These are phyloP conservation scores for Cryptococcus maquisensis DNA, from an alignment of 1,284 basidiomycete genomes.

Conservation along the genomic window DNA sequence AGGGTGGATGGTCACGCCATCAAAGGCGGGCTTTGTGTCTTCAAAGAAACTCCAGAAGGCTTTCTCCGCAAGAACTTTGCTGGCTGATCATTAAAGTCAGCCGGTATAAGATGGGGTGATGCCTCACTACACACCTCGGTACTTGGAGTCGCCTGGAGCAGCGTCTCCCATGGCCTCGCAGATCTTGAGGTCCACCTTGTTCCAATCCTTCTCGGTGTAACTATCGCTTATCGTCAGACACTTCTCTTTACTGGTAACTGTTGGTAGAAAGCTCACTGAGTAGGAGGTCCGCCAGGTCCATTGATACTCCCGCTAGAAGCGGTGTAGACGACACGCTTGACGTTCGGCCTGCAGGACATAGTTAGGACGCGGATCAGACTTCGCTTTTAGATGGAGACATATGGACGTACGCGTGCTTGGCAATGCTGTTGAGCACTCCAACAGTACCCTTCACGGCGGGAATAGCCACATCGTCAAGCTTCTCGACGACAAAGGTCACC, in stretches of 20 bases:
- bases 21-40: slow-evolving; percentile 57
- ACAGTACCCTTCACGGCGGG: slow-evolving; percentile 62
- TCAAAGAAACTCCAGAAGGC: slow-evolving; percentile 56
- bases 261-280: neutral
- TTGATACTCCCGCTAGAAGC: neutral
- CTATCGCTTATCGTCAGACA: slow-evolving; percentile 7
- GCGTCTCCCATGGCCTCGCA: slow-evolving; percentile 57
- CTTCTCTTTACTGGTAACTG: neutral
- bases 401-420: slow-evolving; percentile 36
- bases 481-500: slow-evolving; percentile 33
- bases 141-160: slow-evolving; percentile 52
- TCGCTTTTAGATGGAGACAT: neutral
- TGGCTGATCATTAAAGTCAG: neutral
- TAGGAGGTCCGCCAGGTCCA: neutral
- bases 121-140: slow-evolving; percentile 11
- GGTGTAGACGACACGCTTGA: slow-evolving; percentile 66
- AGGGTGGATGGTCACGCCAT: slow-evolving; percentile 58
- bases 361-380: neutral
- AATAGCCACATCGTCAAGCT: slow-evolving; percentile 52
- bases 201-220: slow-evolving; percentile 59
- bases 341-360: slow-evolving; percentile 37
- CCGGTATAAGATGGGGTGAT: neutral
- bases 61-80: slow-evolving; percentile 9
- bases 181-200: slow-evolving; percentile 53
- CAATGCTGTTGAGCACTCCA: slow-evolving; percentile 55